These are phyloP conservation scores for Helicocarpus griseus DNA, from an alignment of 2,329 filamentous ascomycete genomes.

Conservation along the genomic window DNA sequence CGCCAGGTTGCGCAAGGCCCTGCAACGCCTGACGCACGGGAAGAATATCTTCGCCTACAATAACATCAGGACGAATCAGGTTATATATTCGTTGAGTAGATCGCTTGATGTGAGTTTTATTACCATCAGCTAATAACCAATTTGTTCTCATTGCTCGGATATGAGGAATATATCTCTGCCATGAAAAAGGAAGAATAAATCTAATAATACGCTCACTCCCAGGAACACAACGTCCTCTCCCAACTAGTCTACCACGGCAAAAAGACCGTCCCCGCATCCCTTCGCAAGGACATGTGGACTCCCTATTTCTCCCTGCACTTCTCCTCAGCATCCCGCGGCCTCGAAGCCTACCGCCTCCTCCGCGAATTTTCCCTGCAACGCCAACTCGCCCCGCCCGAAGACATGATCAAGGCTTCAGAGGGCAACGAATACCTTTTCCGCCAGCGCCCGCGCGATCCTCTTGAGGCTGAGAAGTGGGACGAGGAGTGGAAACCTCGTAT, in stretches of 20 bases:
- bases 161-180: neutral
- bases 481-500: conserved; percentile 32
- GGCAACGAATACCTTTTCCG: conserved; percentile 27
- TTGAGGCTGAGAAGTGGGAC: conserved; percentile 33
- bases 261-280: conserved; percentile 47
- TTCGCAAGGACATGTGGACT: conserved; percentile 55
- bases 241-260: conserved; percentile 56
- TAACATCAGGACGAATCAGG: conserved; percentile 53
- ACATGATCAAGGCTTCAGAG: conserved; percentile 38
- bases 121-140: too few relatives aligned
- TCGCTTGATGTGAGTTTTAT: conserved; percentile 45
- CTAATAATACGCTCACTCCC: conserved; percentile 1
- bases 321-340: conserved; percentile 39
- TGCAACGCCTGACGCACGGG: conserved; percentile 42
- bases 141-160: neutral
- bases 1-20: conserved; percentile 34
- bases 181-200: neutral
- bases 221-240: conserved; percentile 44
- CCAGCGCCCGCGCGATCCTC: conserved; percentile 29
- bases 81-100: conserved; percentile 52
- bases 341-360: conserved; percentile 48
- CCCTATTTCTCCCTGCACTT: conserved; percentile 52
- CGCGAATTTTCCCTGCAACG: conserved; percentile 52
- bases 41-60: conserved; percentile 54
- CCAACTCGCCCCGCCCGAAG: conserved; percentile 41